Evolutionary conservation across 179 eudicot species (phyloP), one percentile per base, ranked within the genome.

Genomic region (Patellifolia procumbens): DNA sequence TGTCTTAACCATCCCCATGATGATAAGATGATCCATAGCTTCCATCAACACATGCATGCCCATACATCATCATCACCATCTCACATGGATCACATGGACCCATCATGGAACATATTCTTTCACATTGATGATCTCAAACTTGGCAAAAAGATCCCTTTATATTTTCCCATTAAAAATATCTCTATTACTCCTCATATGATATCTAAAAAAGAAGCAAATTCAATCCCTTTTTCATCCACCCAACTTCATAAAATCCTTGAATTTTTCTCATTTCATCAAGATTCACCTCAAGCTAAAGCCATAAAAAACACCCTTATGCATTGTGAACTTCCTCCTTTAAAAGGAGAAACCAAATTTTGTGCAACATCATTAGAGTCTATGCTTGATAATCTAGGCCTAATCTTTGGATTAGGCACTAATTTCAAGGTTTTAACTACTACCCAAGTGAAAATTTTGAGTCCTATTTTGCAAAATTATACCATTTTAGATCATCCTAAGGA

Each of bases 331-430:
- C 80, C 86, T 29, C 87, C 94, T 7, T 48, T 86, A 20, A 73
- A 82, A 32, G 92, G 90, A 2, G 91, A 88, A 52, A 75, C 61
- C 37, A 89, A 86, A 49, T 79, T 84, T 55, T 92, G 97, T 81
- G 91, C 92, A 24, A 88, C 90, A 1, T 92, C 97, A 12, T 65
- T 90, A 11, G 94, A 90, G 53, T 87, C 89, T 67, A 83, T 92
- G 91, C 83, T 88, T n/a, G 91, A 92, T 13, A 87, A 75, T 2
- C 22, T 81, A 11, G 64, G 58, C 1, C 73, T 10, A 28, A 26
- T 85, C 13, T 86, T 89, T 55, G 89, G 89, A 19, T 52, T 37
- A 8, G 74, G 72, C 19, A 45, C 67, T 19, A 66, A 78, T 28
- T 73, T 87, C 59, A 79, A 74, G 58, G 87, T 86, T 59, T 71